Base-by-base conservation (phyloP, 1,139 yeast genomes). In the Pneumocystis wakefieldiae region DNA sequence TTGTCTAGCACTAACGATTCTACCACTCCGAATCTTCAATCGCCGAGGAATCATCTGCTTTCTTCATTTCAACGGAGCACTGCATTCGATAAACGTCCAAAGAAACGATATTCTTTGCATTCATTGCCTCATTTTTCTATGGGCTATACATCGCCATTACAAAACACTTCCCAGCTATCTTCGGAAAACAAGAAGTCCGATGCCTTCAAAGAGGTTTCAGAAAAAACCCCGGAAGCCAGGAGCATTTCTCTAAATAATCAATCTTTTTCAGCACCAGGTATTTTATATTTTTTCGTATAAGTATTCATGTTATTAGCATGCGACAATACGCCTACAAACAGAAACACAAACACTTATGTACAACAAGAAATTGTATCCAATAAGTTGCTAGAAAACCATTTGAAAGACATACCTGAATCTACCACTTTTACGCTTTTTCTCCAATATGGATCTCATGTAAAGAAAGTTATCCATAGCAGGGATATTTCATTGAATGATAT, bases 71-170 rank as follows among this genome's bases (percentile, higher is more conserved):
- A 90, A 70, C 83, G 85, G 61, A 88, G 91, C 1, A 87, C 86
- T 65, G 86, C 87, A 1, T 75, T 92, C 59, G 95, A 87, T 74
- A 80, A 98, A 68, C 81, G 97, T 66, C 98, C 98, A 0, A 90
- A 97, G 0, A 82, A 89, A 68, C 77, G 98, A 66, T 92, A 86
- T 71, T 88, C 96, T 35, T 96, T 97, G 0, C 92, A 90, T 48
- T 15, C 38, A 74, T 41, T 76, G 76, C 2, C 67, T 71, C 0
- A 48, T 64, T 1, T 62, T 62, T 64, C 67, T 1, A 70, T 69
- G 10, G 69, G 69, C 15, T 67, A 63, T 57, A 65, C 64, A 1
- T 67, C 67, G 0, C 37, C 57, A 37, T 58, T 67, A 6, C 59
- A 48, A 35, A 38, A 48, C 35, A 10, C 62, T 37, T 55, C 32